A percentile compares a stretch with the other conserved stretches of the same genome.
These are phyloP conservation scores for Kwoniella newhampshirensis DNA, from an alignment of 768 basidiomycete species.

Conservation along the genomic window DNA sequence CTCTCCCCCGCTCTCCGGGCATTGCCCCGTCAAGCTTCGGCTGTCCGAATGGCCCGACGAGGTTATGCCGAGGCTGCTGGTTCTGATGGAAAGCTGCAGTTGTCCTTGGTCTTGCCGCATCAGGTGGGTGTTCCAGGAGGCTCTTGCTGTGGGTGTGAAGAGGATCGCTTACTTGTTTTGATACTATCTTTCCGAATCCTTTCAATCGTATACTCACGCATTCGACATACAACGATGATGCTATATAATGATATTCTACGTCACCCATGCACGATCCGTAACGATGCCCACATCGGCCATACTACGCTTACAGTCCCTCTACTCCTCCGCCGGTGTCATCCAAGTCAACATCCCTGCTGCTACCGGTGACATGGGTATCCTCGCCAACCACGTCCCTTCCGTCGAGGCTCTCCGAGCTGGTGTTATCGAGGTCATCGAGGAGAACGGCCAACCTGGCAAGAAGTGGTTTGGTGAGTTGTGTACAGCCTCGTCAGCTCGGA, in stretches of 20 bases:
- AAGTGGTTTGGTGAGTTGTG: conserved; percentile 91
- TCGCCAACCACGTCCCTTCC: conserved; percentile 97
- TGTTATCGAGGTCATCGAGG: conserved; percentile 89
- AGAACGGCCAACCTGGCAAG: conserved; percentile 67
- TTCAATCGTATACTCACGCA: too few species aligned
- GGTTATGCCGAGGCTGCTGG: conserved; percentile 77
- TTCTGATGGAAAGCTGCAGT: conserved; percentile 76
- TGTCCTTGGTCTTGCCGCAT: conserved; percentile 92
- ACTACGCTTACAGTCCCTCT: conserved; percentile 68
- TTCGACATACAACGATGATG: too few species aligned
- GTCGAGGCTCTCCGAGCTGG: conserved; percentile 93
- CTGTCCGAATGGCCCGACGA: conserved; percentile 60
- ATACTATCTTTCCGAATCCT: too few species aligned
- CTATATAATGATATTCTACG: too few species aligned
- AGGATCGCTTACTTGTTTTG: too few species aligned
- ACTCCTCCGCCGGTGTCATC: conserved; percentile 82
- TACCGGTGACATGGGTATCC: conserved; percentile 97
- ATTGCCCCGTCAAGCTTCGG: conserved; percentile 32
- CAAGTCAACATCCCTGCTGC: conserved; percentile 94
- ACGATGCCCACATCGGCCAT: not conserved
- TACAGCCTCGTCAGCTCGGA: not conserved
- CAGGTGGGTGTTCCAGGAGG: conserved; percentile 63
- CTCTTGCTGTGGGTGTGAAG: too few species aligned
- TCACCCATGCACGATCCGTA: not conserved
- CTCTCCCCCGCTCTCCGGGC: conserved; percentile 35